Evolutionary conservation across 2,329 filamentous ascomycete genomes (phyloP).

Genomic region (Stylonectria norvegica): DNA sequence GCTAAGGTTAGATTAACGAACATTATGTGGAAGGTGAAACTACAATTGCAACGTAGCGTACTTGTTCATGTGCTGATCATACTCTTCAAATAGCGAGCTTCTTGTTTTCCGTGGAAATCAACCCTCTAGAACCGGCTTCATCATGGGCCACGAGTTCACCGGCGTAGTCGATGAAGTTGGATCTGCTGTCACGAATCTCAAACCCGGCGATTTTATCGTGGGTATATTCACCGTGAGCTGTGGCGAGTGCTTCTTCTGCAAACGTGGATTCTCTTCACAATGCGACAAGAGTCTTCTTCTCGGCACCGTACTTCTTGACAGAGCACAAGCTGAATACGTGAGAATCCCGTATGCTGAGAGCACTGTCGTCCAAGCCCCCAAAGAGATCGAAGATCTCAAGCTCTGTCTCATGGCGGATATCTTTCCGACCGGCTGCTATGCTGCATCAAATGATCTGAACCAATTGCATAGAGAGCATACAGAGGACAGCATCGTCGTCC

Average conservation of each 20-base stretch:
- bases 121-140: conserved; percentile 57
- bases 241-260: conserved; percentile 17
- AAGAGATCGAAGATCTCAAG: conserved; percentile 8
- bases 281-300: conserved; percentile 13
- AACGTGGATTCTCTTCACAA: conserved; percentile 7
- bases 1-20: background rate
- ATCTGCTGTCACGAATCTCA: conserved; percentile 36
- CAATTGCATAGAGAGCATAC: background rate
- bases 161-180: conserved; percentile 69
- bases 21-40: background rate
- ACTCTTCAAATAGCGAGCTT: conserved; percentile 52
- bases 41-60: background rate
- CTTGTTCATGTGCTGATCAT: background rate
- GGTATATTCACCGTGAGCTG: conserved; percentile 18
- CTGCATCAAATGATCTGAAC: conserved; percentile 54
- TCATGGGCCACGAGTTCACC: conserved; percentile 79
- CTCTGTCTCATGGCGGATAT: conserved; percentile 21
- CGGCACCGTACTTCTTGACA: conserved; percentile 6
- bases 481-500: conserved; percentile 1
- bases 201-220: conserved; percentile 7
- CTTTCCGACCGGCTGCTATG: conserved; percentile 16
- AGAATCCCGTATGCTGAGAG: conserved; percentile 12
- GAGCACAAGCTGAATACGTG: conserved; percentile 16
- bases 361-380: conserved; percentile 12
- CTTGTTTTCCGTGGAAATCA: conserved; percentile 82